Evolutionary conservation across 2,329 filamentous ascomycete species (phyloP), one percentile per base, ranked within the genome.

Genomic region (Diaporthe ilicicola): DNA sequence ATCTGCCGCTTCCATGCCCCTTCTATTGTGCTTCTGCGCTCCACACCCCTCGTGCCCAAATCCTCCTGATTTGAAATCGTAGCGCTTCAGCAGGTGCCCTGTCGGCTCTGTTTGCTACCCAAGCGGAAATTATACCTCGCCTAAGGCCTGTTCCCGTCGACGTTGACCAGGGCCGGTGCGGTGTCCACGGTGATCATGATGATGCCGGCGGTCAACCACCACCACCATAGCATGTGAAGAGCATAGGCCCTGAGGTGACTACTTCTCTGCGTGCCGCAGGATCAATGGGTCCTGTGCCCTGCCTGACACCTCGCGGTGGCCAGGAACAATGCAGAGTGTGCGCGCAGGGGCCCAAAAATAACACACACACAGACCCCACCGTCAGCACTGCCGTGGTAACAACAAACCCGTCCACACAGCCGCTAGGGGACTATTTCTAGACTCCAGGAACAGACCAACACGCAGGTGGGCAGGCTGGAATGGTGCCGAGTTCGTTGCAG

Each of bases 1-100:
- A 29, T 37, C 51, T 46, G 19, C 39, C 39, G 51, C 65, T 67
- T 67, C 65, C 42, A 67, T 67, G 15, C 27, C 24, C 65, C 65
- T 67, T 67, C 65, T 8, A 56, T 67, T 13, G 42, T 48, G 65
- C 65, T 56, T 67, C 65, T 48, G 65, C 37, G 37, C 51, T 56
- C 65, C 65, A 67, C 65, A 48, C 29, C 37, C 37, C 46, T 55
- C 39, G 29, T 55, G 24, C 44, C 56, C 48, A 55, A 54, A 34
- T 46, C 51, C n/a, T 29, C 51, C 29, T 62, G 51, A 67, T 67
- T 56, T 67, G 65, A 56, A 67, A 56, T 67, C 65, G 51, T 39
- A 48, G 29, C 39, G 65, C 42, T 24, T 48, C 51, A 17, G 29
- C 39, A 56, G 19, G 51, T 62, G 19, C n/a, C n/a, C 13, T 48